Evolutionary conservation across 2,329 filamentous ascomycete genomes (phyloP), one percentile per base, ranked within the genome.

Genomic region (Xylaria sp.): DNA sequence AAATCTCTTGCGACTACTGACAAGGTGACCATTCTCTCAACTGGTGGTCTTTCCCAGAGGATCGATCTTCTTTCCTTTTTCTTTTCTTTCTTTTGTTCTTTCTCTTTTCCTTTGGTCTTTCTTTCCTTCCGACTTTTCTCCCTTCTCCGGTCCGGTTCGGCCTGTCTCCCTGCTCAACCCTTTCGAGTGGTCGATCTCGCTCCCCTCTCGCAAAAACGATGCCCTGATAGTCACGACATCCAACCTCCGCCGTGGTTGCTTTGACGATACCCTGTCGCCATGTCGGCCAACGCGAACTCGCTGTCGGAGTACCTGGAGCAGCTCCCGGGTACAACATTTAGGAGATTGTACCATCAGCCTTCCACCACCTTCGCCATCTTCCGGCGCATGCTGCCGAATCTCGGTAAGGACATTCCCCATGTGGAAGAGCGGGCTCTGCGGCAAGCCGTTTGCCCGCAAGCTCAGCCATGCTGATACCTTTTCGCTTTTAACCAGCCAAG

Each of bases 281-380:
- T 73, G 70, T 68, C 71, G 65, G 64, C 59, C 60, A 67, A 63
- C 62, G 59, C 66, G 19, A 71, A 63, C 52, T 81, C 83, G 65
- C 82, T 87, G 60, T 90, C 93, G 72, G 92, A 97, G 72, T 97
- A 96, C 76, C 87, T 97, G 73, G 92, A 97, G 82, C 86, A 88
- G 73, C 87, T 96, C 70, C 90, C 90, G 54, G 91, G 92, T 65
- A 91, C 90, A 48, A 95, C 91, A 42, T 96, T 97, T 75, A 85
- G 86, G 72, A 89, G 91, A 75, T 83, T 99, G 51, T 99, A 99
- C 80, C 89, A 92, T 77, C 92, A 97, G 79, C 94, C 94, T 35
- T 96, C 93, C 48, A 96, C 94, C 1, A 90, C 92, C 44, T 86
- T 99, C 66, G 94, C 94, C 66, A 92, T 99, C 70, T 97, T 97